phyloP scores from a whole-genome alignment of 2,329 filamentous ascomycete genomes.

The Aphanocladium album region DNA sequence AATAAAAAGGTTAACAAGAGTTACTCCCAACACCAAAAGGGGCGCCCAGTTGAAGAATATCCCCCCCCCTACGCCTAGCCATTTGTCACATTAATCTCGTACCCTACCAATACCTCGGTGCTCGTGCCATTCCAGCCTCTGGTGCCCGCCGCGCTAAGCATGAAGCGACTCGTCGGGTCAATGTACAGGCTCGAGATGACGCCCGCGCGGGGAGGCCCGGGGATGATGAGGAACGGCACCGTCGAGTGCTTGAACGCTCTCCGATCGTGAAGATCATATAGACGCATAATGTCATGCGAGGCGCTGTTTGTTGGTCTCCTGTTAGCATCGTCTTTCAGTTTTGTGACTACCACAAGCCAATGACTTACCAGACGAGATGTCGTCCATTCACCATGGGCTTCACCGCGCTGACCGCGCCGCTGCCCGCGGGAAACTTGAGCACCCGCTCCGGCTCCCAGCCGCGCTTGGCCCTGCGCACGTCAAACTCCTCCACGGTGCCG shows the following conservation, averaged over 20 bases:
- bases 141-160: slow-evolving; percentile 88
- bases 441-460: slow-evolving; percentile 69
- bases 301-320: slow-evolving; percentile 60
- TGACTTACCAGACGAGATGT: slow-evolving; percentile 69
- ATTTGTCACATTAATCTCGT: slow-evolving; percentile 63
- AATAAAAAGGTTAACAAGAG: no score
- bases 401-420: slow-evolving; percentile 83
- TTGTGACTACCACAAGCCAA: no score
- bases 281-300: slow-evolving; percentile 84
- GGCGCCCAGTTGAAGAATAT: no score
- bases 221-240: slow-evolving; percentile 93
- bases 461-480: slow-evolving; percentile 65
- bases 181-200: slow-evolving; percentile 83
- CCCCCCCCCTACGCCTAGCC: not conserved
- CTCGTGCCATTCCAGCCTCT: slow-evolving; percentile 88
- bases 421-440: slow-evolving; percentile 84
- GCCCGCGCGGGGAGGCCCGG: slow-evolving; percentile 75
- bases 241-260: slow-evolving; percentile 65
- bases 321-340: no score
- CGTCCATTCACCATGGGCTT: slow-evolving; percentile 87
- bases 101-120: slow-evolving; percentile 89
- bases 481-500: slow-evolving; percentile 90
- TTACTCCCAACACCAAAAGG: no score
- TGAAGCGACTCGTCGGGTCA: slow-evolving; percentile 81
- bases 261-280: slow-evolving; percentile 78